These are phyloP conservation scores for Paramyrothecium roridum DNA, from an alignment of 2,329 filamentous ascomycete genomes.

Conservation along the genomic window DNA sequence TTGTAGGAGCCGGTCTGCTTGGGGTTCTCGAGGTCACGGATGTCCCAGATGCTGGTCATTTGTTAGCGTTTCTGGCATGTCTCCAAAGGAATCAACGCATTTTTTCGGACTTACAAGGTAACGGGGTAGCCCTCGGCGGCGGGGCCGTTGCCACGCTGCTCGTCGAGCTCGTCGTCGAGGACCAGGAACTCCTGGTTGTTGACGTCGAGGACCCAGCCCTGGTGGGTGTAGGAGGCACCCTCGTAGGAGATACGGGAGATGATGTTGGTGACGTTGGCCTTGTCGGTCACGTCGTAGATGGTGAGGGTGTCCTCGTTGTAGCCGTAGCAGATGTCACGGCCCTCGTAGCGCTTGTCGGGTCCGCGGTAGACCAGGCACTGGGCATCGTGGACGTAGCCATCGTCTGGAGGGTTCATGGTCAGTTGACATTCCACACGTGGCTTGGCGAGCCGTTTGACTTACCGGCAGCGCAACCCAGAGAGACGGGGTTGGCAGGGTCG, in stretches of 20 bases:
- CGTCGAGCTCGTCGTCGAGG: slow-evolving; percentile 51
- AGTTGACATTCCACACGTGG: neutral
- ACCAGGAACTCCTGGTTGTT: slow-evolving; percentile 35
- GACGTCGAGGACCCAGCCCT: slow-evolving; percentile 48
- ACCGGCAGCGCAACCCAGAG: slow-evolving; percentile 40
- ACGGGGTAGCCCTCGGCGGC: slow-evolving; percentile 10
- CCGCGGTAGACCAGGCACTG: slow-evolving; percentile 2
- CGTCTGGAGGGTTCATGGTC: neutral
- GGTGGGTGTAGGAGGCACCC: slow-evolving; percentile 52
- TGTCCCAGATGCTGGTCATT: slow-evolving; percentile 38
- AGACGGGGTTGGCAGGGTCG: slow-evolving; percentile 49
- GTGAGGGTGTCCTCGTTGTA: slow-evolving; percentile 3
- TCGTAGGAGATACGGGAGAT: slow-evolving; percentile 51
- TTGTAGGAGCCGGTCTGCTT: slow-evolving; percentile 36
- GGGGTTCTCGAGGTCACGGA: slow-evolving; percentile 33
- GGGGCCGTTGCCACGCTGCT: slow-evolving; percentile 29
- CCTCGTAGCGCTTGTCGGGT: slow-evolving; percentile 1
- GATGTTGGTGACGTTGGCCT: slow-evolving; percentile 32
- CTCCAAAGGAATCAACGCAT: neutral
- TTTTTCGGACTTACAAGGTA: slow-evolving; percentile 23
- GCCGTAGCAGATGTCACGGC: slow-evolving; percentile 2
- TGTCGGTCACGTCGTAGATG: slow-evolving; percentile 39
- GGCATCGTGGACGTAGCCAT: slow-evolving; percentile 1
- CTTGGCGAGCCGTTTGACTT: neutral
- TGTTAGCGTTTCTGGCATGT: neutral